A percentile compares a stretch with the other conserved stretches of the same genome.
phyloP scores from a whole-genome alignment of 345 rosid species.

The Rubroshorea leprosula region DNA sequence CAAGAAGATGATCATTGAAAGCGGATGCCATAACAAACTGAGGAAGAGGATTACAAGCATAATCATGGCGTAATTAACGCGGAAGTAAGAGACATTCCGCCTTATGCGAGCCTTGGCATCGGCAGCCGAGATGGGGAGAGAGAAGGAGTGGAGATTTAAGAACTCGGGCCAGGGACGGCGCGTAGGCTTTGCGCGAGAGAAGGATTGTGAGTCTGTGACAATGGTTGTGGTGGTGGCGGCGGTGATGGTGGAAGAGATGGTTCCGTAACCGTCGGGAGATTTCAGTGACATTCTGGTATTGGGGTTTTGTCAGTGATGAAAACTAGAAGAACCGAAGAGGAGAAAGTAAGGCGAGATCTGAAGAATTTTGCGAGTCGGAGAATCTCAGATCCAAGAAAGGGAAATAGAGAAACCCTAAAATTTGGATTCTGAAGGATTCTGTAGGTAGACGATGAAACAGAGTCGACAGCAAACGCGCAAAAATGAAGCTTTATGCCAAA shows the following conservation, averaged over 20 bases:
- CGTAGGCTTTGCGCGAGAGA: conserved; percentile 46
- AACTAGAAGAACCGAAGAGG: too few relatives aligned
- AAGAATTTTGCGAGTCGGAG: background rate
- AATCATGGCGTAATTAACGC: conserved; percentile 61
- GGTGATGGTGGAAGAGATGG: conserved; percentile 20
- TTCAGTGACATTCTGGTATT: conserved; percentile 19
- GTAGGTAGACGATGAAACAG: too few relatives aligned
- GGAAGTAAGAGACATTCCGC: conserved; percentile 56
- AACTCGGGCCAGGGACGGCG: conserved; percentile 88
- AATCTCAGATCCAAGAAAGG: background rate
- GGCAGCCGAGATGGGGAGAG: conserved; percentile 45
- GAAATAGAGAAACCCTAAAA: background rate
- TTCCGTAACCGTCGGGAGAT: conserved; percentile 35
- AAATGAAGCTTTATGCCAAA: too few relatives aligned
- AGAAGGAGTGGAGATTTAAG: conserved; percentile 36
- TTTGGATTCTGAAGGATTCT: background rate
- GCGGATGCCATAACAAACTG: conserved; percentile 74
- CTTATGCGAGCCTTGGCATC: conserved; percentile 55
- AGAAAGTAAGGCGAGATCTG: conserved; percentile 3
- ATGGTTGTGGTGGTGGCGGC: conserved; percentile 16
- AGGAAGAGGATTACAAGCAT: conserved; percentile 55
- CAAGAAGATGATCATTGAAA: conserved; percentile 63
- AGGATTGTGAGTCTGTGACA: conserved; percentile 15
- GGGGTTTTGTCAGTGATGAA: background rate
- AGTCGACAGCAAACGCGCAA: too few relatives aligned